These are phyloP conservation scores for Coprinellus aureogranulatus DNA, from an alignment of 768 basidiomycete species.

Conservation along the genomic window DNA sequence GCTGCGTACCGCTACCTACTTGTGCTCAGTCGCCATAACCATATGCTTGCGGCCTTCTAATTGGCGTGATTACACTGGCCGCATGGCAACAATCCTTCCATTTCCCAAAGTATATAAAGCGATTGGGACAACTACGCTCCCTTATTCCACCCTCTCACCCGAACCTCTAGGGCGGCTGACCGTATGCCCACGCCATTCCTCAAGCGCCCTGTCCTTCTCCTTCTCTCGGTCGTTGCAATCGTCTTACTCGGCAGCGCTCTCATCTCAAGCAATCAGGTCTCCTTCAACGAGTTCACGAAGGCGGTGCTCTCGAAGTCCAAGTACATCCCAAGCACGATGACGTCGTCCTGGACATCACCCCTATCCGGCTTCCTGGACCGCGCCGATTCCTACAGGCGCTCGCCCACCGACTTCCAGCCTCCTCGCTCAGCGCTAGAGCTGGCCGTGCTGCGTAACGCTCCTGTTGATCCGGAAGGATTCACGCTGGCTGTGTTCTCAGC, in stretches of 20 bases:
- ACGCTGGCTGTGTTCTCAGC: slow-evolving; percentile 32
- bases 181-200: background rate
- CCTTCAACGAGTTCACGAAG: background rate
- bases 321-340: background rate
- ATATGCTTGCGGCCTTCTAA: background rate
- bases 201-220: background rate
- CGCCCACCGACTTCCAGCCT: slow-evolving; percentile 24
- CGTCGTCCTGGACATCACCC: background rate
- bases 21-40: background rate
- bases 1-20: too few species aligned
- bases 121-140: background rate
- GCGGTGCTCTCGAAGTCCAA: background rate
- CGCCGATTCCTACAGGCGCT: slow-evolving; percentile 13
- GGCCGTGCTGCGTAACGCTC: slow-evolving; percentile 31
- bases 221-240: background rate
- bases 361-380: slow-evolving; percentile 5
- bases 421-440: slow-evolving; percentile 25
- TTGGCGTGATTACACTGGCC: background rate
- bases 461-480: slow-evolving; percentile 34
- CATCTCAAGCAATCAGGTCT: background rate
- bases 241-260: background rate
- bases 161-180: too few species aligned
- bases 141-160: background rate
- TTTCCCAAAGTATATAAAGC: background rate
- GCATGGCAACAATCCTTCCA: background rate